Evolutionary conservation across 73 alveolate species (phyloP).

Genomic region (Paramecium caudatum): DNA sequence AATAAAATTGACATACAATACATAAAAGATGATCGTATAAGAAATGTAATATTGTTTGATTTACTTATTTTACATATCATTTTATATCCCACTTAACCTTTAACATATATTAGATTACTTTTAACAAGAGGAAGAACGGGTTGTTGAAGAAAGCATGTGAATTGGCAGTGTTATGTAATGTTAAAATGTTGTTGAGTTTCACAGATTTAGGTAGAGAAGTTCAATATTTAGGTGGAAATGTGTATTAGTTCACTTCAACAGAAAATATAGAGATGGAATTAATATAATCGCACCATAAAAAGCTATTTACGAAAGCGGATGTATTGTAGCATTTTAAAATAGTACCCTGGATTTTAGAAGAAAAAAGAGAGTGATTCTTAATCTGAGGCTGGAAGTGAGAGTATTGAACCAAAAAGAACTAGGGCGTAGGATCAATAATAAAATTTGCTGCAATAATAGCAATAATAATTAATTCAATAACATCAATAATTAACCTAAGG

Average conservation of each 20-base stretch:
- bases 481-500: not conserved
- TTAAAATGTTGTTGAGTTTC: constrained; percentile 63
- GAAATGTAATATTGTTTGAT: constrained; percentile 71
- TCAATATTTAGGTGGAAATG: not conserved
- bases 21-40: constrained; percentile 74
- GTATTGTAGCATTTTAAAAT: not conserved
- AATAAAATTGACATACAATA: constrained; percentile 69
- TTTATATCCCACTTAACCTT: not conserved
- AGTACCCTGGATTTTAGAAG: constrained; percentile 22
- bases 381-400: constrained; percentile 15
- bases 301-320: not conserved
- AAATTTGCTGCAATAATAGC: not conserved
- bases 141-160: constrained; percentile 75
- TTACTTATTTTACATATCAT: constrained; percentile 18
- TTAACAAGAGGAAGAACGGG: constrained; percentile 75
- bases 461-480: not conserved
- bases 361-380: constrained; percentile 21
- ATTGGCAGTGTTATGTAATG: constrained; percentile 74
- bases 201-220: constrained; percentile 65
- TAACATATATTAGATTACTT: constrained; percentile 67
- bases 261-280: constrained; percentile 25
- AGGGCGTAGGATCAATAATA: not conserved
- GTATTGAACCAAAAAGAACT: constrained; percentile 13
- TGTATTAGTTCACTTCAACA: constrained; percentile 5
- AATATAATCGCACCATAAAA: constrained; percentile 9